Evolutionary conservation across 257 asterid genomes (phyloP).

Genomic region (Anisodus acutangulus): DNA sequence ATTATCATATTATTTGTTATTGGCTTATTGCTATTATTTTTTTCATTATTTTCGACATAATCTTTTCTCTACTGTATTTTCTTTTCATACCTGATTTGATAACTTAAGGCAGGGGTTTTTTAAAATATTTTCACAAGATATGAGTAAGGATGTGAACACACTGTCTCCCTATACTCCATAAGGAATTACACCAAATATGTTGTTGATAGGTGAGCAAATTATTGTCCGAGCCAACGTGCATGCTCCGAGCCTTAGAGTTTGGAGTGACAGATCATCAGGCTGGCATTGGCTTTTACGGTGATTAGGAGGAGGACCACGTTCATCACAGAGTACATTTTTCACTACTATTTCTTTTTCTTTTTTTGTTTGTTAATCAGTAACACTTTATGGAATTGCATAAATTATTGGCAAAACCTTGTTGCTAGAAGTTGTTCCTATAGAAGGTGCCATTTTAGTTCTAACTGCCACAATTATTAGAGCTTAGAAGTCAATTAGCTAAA

Average conservation of each 20-base stretch:
- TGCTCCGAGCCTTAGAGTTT: conserved; percentile 36
- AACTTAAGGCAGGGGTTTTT: too few relatives aligned
- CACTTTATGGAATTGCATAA: neutral
- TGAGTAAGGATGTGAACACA: too few relatives aligned
- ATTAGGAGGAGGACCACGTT: conserved; percentile 59
- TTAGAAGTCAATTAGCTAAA: too few relatives aligned
- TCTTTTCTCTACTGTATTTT: too few relatives aligned
- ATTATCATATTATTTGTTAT: too few relatives aligned
- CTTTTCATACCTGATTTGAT: too few relatives aligned
- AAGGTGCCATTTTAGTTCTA: neutral
- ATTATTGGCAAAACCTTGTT: neutral
- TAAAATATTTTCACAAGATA: too few relatives aligned
- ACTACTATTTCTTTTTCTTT: neutral
- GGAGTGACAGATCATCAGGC: conserved; percentile 42
- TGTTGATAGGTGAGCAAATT: conserved; percentile 44
- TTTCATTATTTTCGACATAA: too few relatives aligned
- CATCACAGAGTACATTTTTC: too few relatives aligned
- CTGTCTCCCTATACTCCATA: too few relatives aligned
- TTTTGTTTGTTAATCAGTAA: neutral
- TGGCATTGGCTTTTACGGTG: conserved; percentile 33
- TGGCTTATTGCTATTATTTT: too few relatives aligned
- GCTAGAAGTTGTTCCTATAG: neutral
- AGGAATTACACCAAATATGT: too few relatives aligned
- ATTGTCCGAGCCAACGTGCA: conserved; percentile 77
- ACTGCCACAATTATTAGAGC: neutral